Evolutionary conservation across 2,329 filamentous ascomycete genomes (phyloP).

Genomic region (Xylaria sp.): DNA sequence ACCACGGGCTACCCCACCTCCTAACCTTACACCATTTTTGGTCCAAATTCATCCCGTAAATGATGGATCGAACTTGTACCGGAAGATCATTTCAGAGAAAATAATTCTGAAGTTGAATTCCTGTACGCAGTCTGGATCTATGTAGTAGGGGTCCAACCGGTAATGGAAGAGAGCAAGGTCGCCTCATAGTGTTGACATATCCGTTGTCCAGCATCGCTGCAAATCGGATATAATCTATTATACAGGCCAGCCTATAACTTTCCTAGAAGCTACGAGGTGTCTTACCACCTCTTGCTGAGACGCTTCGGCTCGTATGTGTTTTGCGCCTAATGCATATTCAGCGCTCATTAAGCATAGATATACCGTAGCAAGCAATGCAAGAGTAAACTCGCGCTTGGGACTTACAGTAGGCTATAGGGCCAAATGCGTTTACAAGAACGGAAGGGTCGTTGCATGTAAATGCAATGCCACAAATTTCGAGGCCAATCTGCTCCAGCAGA

Average conservation of each 20-base stretch:
- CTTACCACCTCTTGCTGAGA: constrained; percentile 43
- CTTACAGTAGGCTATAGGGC: constrained; percentile 54
- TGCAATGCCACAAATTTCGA: constrained; percentile 51
- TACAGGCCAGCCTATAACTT: constrained; percentile 48
- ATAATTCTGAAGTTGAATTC: background rate
- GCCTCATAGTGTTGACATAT: no score
- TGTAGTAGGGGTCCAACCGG: background rate
- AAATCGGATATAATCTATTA: constrained; percentile 43
- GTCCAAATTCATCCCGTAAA: background rate
- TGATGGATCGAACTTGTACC: background rate
- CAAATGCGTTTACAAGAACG: constrained; percentile 55
- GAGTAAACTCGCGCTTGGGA: background rate
- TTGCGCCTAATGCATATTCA: constrained; percentile 39
- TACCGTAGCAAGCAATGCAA: background rate
- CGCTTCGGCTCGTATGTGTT: constrained; percentile 37
- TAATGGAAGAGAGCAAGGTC: background rate
- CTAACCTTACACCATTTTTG: background rate
- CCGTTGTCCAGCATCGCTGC: constrained; percentile 40
- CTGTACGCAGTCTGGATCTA: background rate
- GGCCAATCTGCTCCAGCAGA: constrained; percentile 44
- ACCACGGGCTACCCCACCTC: constrained; percentile 11
- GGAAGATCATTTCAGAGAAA: background rate
- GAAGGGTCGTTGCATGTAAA: constrained; percentile 50
- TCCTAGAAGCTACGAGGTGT: constrained; percentile 43
- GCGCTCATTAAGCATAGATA: background rate